Evolutionary conservation across 2,329 filamentous ascomycete genomes (phyloP).

Genomic region (Gnomoniopsis sp.): DNA sequence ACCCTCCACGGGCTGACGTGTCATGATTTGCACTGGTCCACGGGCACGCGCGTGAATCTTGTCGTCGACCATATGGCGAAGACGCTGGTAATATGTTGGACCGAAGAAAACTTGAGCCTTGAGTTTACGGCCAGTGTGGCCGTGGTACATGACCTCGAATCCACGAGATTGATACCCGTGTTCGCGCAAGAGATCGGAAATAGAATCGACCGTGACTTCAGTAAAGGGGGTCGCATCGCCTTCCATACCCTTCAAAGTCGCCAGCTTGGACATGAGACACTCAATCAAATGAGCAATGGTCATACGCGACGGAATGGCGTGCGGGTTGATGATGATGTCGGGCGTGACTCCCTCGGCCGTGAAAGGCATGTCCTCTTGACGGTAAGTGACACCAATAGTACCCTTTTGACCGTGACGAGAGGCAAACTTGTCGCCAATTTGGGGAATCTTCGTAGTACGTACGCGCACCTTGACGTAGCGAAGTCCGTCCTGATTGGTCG

Average conservation of each 20-base stretch:
- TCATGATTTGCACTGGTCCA: slow-evolving; percentile 95
- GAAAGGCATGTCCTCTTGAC: slow-evolving; percentile 98
- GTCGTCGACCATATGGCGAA: slow-evolving; percentile 99
- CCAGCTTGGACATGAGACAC: slow-evolving; percentile 95
- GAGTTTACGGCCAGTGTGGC: slow-evolving; percentile 91
- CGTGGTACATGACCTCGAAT: slow-evolving; percentile 98
- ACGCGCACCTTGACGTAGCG: slow-evolving; percentile 98
- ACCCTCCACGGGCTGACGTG: slow-evolving; percentile 95
- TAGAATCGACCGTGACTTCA: slow-evolving; percentile 91
- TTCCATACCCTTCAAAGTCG: slow-evolving; percentile 88
- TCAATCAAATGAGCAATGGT: slow-evolving; percentile 99
- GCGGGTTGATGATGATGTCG: slow-evolving; percentile 97
- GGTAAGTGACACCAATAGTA: slow-evolving; percentile 97
- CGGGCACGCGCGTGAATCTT: slow-evolving; percentile 99
- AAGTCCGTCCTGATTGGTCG: slow-evolving; percentile 90
- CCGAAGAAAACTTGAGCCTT: slow-evolving; percentile 94
- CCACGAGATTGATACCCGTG: slow-evolving; percentile 96
- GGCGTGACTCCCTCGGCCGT: slow-evolving; percentile 86
- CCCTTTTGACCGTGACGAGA: slow-evolving; percentile 99
- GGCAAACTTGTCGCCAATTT: slow-evolving; percentile 99
- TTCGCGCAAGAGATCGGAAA: slow-evolving; percentile 80
- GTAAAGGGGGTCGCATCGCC: slow-evolving; percentile 98
- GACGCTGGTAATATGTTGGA: slow-evolving; percentile 96
- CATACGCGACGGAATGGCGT: slow-evolving; percentile 99
- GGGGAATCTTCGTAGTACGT: slow-evolving; percentile 93